Percentiles rank a stretch among this genome's conserved stretches.
These are phyloP conservation scores for Bruguiera sexangula DNA, from an alignment of 345 rosid species.

Conservation along the genomic window DNA sequence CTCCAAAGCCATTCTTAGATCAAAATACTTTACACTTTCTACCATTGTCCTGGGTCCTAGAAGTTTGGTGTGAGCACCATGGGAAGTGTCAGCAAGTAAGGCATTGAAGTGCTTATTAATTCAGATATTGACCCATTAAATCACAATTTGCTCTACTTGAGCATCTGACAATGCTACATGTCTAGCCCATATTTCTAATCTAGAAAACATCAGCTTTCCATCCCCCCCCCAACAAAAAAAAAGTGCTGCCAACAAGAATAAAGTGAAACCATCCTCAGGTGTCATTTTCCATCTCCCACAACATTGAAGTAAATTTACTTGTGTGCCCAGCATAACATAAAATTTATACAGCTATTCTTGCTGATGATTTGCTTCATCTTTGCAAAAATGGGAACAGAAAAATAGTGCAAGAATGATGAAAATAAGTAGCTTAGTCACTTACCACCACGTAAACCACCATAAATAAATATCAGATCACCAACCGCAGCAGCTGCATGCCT, in stretches of 20 bases:
- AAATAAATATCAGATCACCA: slow-evolving; percentile 88
- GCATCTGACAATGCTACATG: not conserved
- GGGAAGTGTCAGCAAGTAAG: too few species aligned
- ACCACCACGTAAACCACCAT: slow-evolving; percentile 99
- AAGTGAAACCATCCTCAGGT: not conserved
- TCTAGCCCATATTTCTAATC: not conserved
- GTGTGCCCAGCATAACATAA: not conserved
- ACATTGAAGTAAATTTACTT: not conserved
- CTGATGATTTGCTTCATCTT: not conserved
- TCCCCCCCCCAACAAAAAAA: not conserved
- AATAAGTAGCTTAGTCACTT: slow-evolving; percentile 28
- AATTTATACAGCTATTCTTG: not conserved
- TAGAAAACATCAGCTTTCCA: not conserved
- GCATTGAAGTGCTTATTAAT: too few species aligned
- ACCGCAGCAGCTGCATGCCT: slow-evolving; percentile 99
- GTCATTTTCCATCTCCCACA: not conserved
- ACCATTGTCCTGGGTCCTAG: too few species aligned
- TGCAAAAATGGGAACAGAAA: not conserved
- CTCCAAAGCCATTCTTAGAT: too few species aligned
- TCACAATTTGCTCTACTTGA: not conserved
- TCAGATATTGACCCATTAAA: too few species aligned
- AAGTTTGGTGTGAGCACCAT: too few species aligned
- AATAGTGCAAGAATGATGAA: slow-evolving; percentile 2
- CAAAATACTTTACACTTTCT: too few species aligned
- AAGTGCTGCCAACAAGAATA: not conserved